phyloP scores from a whole-genome alignment of 495 filamentous ascomycete genomes.

The Recurvomyces mirabilis region DNA sequence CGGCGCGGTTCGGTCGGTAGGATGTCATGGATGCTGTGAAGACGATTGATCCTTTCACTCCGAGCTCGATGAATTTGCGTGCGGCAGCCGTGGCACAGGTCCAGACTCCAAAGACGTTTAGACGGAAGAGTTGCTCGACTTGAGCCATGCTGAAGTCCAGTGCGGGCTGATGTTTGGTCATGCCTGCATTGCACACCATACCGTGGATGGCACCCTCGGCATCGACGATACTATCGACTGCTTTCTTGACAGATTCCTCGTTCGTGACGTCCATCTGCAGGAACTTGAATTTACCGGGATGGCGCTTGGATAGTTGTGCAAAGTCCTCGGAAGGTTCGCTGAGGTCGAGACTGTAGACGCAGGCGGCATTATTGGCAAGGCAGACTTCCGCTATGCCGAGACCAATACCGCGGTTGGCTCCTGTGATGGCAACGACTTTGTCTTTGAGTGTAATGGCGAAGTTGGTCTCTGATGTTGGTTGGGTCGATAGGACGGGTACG shows the following conservation, averaged over 20 bases:
- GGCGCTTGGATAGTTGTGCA: conserved; percentile 26
- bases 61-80: conserved; percentile 34
- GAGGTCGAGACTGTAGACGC: conserved; percentile 35
- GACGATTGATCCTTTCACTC: conserved; percentile 36
- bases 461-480: conserved; percentile 17
- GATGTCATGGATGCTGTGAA: conserved; percentile 40
- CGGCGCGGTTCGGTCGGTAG: conserved; percentile 37
- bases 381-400: conserved; percentile 34
- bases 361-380: conserved; percentile 31
- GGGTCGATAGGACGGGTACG: conserved; percentile 15
- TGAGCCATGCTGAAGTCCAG: conserved; percentile 33
- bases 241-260: conserved; percentile 32
- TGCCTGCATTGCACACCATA: conserved; percentile 34
- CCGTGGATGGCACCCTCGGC: conserved; percentile 30
- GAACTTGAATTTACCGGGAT: conserved; percentile 29
- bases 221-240: conserved; percentile 32
- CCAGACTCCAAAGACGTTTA: conserved; percentile 39
- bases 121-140: conserved; percentile 33
- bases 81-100: conserved; percentile 32
- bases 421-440: conserved; percentile 30
- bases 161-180: conserved; percentile 39
- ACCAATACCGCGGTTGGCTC: conserved; percentile 34
- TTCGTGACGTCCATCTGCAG: conserved; percentile 35
- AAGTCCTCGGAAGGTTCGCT: conserved; percentile 36
- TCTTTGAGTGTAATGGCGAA: conserved; percentile 23